phyloP scores from a whole-genome alignment of 106 monocot species.

The Amphibolis antarctica region DNA sequence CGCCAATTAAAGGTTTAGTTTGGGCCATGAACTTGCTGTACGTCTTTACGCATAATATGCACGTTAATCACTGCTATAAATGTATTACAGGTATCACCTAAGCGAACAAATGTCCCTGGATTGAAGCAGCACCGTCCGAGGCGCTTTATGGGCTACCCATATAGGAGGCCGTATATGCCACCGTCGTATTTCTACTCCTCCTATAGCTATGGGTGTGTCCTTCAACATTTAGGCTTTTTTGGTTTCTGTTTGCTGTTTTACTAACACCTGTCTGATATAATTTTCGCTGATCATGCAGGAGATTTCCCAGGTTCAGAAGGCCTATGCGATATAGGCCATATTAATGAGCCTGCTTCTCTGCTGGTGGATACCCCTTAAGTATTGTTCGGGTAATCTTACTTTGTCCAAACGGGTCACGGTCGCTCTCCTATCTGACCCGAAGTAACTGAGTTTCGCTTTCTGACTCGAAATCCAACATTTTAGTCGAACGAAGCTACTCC shows the following conservation, averaged over 20 bases:
- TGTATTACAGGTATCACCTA: constrained; percentile 39
- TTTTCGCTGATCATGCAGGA: constrained; percentile 24
- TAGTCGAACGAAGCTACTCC: too few relatives aligned
- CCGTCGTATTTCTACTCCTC: constrained; percentile 57
- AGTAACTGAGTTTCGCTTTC: too few relatives aligned
- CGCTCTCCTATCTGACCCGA: too few relatives aligned
- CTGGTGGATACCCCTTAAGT: too few relatives aligned
- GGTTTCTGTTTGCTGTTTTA: neutral
- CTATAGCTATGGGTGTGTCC: constrained; percentile 63
- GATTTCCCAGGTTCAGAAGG: constrained; percentile 60
- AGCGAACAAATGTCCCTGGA: constrained; percentile 72
- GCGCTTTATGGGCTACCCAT: constrained; percentile 47
- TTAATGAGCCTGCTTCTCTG: too few relatives aligned
- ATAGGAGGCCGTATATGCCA: constrained; percentile 49
- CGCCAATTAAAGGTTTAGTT: constrained; percentile 68
- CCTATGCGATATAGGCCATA: constrained; percentile 53
- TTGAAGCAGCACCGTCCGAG: constrained; percentile 56
- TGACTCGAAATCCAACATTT: too few relatives aligned
- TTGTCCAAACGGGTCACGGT: too few relatives aligned
- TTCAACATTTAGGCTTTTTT: neutral
- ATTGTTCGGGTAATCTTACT: too few relatives aligned
- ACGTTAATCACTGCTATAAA: neutral
- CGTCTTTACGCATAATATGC: neutral
- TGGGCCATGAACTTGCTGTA: neutral
- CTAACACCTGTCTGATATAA: neutral